These are phyloP conservation scores for Chlorella sp. DNA, from an alignment of 139 green algal genomes.

Conservation along the genomic window DNA sequence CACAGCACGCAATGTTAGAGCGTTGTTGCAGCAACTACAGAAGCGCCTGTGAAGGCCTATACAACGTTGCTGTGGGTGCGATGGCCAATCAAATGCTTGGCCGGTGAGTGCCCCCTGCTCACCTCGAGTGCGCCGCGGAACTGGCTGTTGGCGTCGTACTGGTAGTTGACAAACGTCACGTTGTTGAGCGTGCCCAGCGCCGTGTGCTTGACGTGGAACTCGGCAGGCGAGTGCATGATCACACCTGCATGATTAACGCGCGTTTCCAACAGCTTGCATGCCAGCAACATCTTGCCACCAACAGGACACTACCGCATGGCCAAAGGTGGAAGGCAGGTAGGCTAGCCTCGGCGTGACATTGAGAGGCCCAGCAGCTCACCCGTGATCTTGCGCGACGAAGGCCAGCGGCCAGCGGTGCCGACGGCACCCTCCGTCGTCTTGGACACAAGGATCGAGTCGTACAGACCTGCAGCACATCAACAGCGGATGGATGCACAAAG, in stretches of 20 bases:
- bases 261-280: too few relatives aligned
- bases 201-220: constrained; percentile 21
- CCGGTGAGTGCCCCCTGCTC: too few relatives aligned
- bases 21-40: too few relatives aligned
- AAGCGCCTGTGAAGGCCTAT: too few relatives aligned
- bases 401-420: constrained; percentile 26
- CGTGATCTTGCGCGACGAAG: constrained; percentile 19
- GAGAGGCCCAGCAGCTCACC: constrained; percentile 4
- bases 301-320: too few relatives aligned
- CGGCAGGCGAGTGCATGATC: constrained; percentile 25
- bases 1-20: too few relatives aligned
- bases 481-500: too few relatives aligned
- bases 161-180: constrained; percentile 41
- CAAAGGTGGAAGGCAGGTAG: too few relatives aligned
- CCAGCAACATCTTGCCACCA: too few relatives aligned
- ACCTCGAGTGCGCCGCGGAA: neutral
- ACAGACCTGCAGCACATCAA: constrained; percentile 13
- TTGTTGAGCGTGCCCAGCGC: constrained; percentile 34
- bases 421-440: constrained; percentile 10
- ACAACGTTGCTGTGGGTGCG: too few relatives aligned
- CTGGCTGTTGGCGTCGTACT: neutral
- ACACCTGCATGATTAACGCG: constrained; percentile 16
- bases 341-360: too few relatives aligned
- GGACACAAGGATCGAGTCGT: constrained; percentile 22
- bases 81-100: too few relatives aligned